phyloP scores from a whole-genome alignment of 2,329 filamentous ascomycete species.

The Alternaria sp. region DNA sequence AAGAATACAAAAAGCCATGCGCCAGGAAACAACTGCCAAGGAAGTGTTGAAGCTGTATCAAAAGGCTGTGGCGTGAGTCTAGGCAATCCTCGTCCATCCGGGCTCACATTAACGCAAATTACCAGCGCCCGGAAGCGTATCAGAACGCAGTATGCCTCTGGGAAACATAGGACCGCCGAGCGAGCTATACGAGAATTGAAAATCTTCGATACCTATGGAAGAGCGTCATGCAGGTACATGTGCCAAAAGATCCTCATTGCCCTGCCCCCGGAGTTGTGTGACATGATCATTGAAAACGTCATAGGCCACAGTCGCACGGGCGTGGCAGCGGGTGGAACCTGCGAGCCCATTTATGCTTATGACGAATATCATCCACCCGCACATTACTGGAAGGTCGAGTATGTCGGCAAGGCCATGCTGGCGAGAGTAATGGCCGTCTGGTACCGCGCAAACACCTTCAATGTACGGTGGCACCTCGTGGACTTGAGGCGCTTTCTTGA shows the following conservation, averaged over 20 bases:
- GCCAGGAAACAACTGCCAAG: not conserved
- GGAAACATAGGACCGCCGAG: not conserved
- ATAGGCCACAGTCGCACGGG: not conserved
- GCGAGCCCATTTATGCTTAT: not conserved
- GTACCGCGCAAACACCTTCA: not conserved
- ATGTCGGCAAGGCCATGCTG: not conserved
- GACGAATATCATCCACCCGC: fast-evolving
- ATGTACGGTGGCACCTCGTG: not conserved
- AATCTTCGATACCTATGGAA: not conserved
- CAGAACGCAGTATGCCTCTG: not conserved
- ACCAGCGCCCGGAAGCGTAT: not conserved
- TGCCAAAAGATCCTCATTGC: not conserved
- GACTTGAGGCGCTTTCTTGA: not conserved
- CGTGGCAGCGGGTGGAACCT: not conserved
- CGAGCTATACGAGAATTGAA: not conserved
- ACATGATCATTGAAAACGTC: not conserved
- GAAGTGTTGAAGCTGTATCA: not conserved
- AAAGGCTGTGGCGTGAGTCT: not conserved
- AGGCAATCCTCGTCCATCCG: not conserved
- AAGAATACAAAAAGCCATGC: not conserved
- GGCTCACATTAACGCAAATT: not conserved
- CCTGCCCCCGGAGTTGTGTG: not conserved
- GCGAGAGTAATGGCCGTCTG: not conserved
- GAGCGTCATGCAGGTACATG: not conserved
- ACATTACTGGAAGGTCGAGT: not conserved